phyloP scores from a whole-genome alignment of 2,329 filamentous ascomycete genomes.

The Beauveria sp. region DNA sequence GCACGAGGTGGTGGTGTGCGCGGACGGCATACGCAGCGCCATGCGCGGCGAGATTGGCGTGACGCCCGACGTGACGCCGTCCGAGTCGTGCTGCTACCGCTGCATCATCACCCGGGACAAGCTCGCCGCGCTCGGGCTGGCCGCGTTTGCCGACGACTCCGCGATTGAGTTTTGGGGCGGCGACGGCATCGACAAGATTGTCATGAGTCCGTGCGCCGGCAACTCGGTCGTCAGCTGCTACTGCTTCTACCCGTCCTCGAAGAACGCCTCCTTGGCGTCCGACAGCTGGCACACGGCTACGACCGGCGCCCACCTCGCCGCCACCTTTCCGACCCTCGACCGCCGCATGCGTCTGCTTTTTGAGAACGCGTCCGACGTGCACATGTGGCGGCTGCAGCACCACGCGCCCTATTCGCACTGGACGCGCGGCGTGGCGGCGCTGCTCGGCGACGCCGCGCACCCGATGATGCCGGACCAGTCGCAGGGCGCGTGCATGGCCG shows the following conservation, averaged over 20 bases:
- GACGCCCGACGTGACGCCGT: constrained; percentile 42
- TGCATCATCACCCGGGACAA: constrained; percentile 50
- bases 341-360: constrained; percentile 45
- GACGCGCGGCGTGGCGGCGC: constrained; percentile 37
- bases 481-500: constrained; percentile 59
- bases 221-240: constrained; percentile 55
- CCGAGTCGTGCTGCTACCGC: constrained; percentile 51
- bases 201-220: constrained; percentile 56
- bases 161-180: constrained; percentile 62
- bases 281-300: constrained; percentile 48
- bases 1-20: constrained; percentile 52
- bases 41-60: constrained; percentile 50
- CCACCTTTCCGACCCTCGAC: constrained; percentile 51
- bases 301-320: constrained; percentile 46
- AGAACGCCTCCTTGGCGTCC: constrained; percentile 34
- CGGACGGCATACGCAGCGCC: constrained; percentile 54
- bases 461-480: constrained; percentile 62
- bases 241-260: constrained; percentile 55
- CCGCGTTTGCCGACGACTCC: constrained; percentile 46
- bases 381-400: constrained; percentile 48
- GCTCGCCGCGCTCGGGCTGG: constrained; percentile 45
- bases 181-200: constrained; percentile 54
- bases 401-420: constrained; percentile 44
- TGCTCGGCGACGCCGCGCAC: constrained; percentile 58
- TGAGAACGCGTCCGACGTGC: constrained; percentile 46